Conservation (phyloP, 441 rosid genomes). For the Monsonia emarginata region DNA sequence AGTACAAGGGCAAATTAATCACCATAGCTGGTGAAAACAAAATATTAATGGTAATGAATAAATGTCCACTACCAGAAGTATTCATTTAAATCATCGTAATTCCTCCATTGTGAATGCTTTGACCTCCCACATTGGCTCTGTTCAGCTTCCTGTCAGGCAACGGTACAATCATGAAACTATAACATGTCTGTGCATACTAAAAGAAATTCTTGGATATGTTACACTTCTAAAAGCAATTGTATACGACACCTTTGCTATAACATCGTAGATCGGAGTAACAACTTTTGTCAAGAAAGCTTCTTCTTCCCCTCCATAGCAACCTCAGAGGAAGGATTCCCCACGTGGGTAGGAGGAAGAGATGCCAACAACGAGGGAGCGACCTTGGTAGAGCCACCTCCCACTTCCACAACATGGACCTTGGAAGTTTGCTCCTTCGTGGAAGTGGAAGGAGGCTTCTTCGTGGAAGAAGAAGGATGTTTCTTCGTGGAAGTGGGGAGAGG, state of each 20-base stretch:
- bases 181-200: neutral
- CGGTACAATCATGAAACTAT: neutral
- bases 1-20: neutral
- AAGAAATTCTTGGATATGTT: neutral
- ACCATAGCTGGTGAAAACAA: neutral
- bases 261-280: conserved; percentile 79
- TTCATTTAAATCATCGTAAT: conserved; percentile 93
- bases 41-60: neutral
- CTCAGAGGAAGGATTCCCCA: too few relatives aligned
- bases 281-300: conserved; percentile 91
- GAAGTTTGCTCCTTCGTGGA: too few relatives aligned
- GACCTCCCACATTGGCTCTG: conserved; percentile 72
- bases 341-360: too few relatives aligned
- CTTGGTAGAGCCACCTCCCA: too few relatives aligned
- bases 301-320: conserved; percentile 92
- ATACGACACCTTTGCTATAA: conserved; percentile 54
- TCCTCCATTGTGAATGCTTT: conserved; percentile 99
- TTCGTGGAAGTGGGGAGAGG: too few relatives aligned
- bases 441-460: too few relatives aligned
- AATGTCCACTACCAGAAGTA: conserved; percentile 63
- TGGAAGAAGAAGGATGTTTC: too few relatives aligned
- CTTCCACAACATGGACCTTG: too few relatives aligned
- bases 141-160: conserved; percentile 64
- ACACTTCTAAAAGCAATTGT: neutral
- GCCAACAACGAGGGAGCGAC: too few relatives aligned